A percentile compares a stretch with the other conserved stretches of the same genome.
These are phyloP conservation scores for Fraxinus floribunda DNA, from an alignment of 305 asterid genomes.

Conservation along the genomic window DNA sequence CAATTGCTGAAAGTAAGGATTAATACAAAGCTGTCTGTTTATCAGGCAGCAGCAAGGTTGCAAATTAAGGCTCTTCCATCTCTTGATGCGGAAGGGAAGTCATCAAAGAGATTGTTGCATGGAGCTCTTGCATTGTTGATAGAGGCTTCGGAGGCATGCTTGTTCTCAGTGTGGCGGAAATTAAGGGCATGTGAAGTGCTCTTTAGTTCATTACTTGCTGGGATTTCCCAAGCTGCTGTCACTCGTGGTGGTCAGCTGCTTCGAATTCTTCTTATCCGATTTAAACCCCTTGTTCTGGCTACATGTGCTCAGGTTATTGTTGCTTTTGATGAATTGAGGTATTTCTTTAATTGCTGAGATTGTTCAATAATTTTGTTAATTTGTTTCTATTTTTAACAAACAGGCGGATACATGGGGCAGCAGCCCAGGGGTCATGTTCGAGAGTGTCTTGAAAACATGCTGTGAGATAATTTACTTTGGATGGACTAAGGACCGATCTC, in stretches of 20 bases:
- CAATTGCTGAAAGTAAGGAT: conserved; percentile 78
- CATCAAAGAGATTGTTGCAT: conserved; percentile 88
- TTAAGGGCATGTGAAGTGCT: conserved; percentile 95
- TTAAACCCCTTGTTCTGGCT: conserved; percentile 82
- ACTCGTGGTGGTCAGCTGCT: conserved; percentile 93
- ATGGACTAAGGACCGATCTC: conserved; percentile 87
- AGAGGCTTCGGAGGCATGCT: conserved; percentile 89
- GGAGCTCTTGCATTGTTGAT: conserved; percentile 82
- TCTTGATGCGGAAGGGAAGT: conserved; percentile 79
- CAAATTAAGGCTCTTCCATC: conserved; percentile 74
- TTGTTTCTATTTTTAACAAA: conserved; percentile 13
- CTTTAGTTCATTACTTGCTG: conserved; percentile 81
- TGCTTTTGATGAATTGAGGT: conserved; percentile 19
- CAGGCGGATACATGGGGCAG: conserved; percentile 82
- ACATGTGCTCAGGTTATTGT: conserved; percentile 81
- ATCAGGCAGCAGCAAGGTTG: conserved; percentile 80
- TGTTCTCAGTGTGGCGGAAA: conserved; percentile 82
- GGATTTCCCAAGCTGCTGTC: conserved; percentile 84
- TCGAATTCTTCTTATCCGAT: conserved; percentile 84
- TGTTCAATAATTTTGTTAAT: conserved; percentile 15
- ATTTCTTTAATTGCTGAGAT: conserved; percentile 26
- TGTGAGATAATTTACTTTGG: conserved; percentile 90
- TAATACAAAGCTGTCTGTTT: conserved; percentile 75
- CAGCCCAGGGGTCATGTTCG: conserved; percentile 87
- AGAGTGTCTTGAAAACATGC: conserved; percentile 82